phyloP scores from a whole-genome alignment of 805 yeast species.

The Vanderwaltozyma verrucispora region DNA sequence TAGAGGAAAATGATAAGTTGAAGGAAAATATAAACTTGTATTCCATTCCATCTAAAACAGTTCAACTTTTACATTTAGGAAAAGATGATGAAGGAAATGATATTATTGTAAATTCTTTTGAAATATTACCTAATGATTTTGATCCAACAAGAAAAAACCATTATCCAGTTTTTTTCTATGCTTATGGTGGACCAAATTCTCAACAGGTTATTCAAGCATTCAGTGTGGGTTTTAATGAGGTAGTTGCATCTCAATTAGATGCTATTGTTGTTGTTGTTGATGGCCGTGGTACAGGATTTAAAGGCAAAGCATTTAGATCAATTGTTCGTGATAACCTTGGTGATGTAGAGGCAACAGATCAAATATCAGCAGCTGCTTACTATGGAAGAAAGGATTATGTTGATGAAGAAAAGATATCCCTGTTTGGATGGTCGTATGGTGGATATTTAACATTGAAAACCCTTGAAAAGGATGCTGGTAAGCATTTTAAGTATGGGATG shows the following conservation, averaged over 20 bases:
- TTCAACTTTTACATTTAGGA: slow-evolving; percentile 45
- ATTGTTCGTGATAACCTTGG: slow-evolving; percentile 78
- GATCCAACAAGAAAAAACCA: slow-evolving; percentile 37
- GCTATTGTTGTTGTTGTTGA: slow-evolving; percentile 91
- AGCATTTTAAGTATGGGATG: slow-evolving; percentile 76
- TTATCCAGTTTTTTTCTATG: slow-evolving; percentile 82
- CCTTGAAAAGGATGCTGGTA: slow-evolving; percentile 67
- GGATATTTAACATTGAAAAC: slow-evolving; percentile 89
- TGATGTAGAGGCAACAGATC: slow-evolving; percentile 73
- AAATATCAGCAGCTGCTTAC: slow-evolving; percentile 68
- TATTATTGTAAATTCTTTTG: slow-evolving; percentile 52
- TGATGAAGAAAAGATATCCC: slow-evolving; percentile 57
- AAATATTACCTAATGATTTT: slow-evolving; percentile 69
- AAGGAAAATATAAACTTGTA: slow-evolving; percentile 31
- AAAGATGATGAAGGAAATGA: slow-evolving; percentile 37
- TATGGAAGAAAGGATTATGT: slow-evolving; percentile 60
- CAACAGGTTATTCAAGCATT: slow-evolving; percentile 65
- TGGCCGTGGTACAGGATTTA: slow-evolving; percentile 93
- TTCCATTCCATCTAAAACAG: slow-evolving; percentile 46
- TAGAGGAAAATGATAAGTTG: slow-evolving; percentile 36
- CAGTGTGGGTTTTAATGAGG: slow-evolving; percentile 56
- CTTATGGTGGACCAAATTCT: slow-evolving; percentile 94
- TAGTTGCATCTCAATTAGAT: slow-evolving; percentile 64
- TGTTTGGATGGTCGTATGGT: slow-evolving; percentile 99
- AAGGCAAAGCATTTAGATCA: slow-evolving; percentile 68